Conservation (phyloP, 202 grass and related monocot genomes). For the Saccharum hybrid region DNA sequence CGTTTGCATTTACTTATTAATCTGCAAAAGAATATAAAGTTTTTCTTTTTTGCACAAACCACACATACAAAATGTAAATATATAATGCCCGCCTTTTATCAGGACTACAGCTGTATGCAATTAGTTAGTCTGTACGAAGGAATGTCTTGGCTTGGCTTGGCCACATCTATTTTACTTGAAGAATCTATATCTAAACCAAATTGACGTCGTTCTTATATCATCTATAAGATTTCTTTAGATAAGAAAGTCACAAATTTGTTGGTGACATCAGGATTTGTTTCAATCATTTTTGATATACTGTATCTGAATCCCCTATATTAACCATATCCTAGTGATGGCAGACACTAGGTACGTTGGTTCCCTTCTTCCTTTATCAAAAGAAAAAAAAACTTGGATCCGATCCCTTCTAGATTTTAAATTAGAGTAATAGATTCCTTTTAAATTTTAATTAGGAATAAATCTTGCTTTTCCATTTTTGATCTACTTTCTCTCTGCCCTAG, state of each 20-base stretch:
- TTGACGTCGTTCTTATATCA: background rate
- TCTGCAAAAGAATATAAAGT: background rate
- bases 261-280: conserved; percentile 13
- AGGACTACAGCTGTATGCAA: too few species aligned
- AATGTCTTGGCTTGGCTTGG: background rate
- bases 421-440: background rate
- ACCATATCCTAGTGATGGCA: background rate
- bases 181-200: background rate
- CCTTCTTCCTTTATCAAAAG: background rate
- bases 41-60: background rate
- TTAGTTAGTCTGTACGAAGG: too few species aligned
- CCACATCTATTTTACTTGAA: background rate
- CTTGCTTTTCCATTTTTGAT: conserved; percentile 10
- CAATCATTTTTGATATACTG: conserved; percentile 16
- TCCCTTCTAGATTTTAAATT: background rate
- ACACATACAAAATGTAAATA: background rate
- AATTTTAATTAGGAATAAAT: background rate
- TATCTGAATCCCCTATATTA: background rate
- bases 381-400: background rate
- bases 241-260: conserved; percentile 14
- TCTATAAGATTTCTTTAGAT: conserved; percentile 1
- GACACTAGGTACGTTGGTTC: background rate
- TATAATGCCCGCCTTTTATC: background rate
- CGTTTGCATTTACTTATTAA: background rate
- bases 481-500: background rate